Evolutionary conservation across 2,329 filamentous ascomycete species (phyloP), one percentile per base, ranked within the genome.

Genomic region (Juglanconis oblonga): DNA sequence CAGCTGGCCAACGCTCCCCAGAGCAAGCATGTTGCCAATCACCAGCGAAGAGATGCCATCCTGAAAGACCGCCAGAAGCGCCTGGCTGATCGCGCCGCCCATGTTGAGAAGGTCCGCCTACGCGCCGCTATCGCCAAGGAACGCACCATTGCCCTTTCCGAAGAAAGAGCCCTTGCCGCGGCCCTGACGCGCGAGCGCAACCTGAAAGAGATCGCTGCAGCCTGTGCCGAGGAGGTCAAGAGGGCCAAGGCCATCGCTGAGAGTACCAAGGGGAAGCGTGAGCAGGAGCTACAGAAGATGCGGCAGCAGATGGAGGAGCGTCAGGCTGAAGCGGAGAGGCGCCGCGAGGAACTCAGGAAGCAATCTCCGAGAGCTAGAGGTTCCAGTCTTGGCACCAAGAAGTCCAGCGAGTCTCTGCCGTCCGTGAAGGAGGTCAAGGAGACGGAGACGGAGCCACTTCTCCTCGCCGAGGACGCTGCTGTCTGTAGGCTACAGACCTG

Each of bases 191-290:
- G 91, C 60, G 89, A 94, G 76, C 89, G 89, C 67, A 91, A 93
- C 67, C 76, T 95, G 17, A 90, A 89, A 8, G 90, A 93, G 71
- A 92, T 94, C 48, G 89, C 91, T 4, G 89, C 90, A 52, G 83
- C 86, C 62, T 94, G 91, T 70, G 91, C 91, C 24, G 90, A 92
- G 72, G 91, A 95, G 71, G 91, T 95, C 14, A 87, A 89, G 70
- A 83, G 90, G 64, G 90, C 90, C 55, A 94, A 94, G 78, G 88
- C 89, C 54, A 82, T 93, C n/a, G 90, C 90, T 13, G 90, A 92
- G 72, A 87, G 84, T 60, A 92, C 90, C 78, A 92, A 91, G 74
- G 88, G 91, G 75, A 88, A 89, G 72, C 86, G 91, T 64, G 88
- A 92, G 69, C 87, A 87, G 59, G 89, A 93, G 64, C 83, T 90